These are phyloP conservation scores for Botrytis paeoniae DNA, from an alignment of 2,329 filamentous ascomycete genomes.

Conservation along the genomic window DNA sequence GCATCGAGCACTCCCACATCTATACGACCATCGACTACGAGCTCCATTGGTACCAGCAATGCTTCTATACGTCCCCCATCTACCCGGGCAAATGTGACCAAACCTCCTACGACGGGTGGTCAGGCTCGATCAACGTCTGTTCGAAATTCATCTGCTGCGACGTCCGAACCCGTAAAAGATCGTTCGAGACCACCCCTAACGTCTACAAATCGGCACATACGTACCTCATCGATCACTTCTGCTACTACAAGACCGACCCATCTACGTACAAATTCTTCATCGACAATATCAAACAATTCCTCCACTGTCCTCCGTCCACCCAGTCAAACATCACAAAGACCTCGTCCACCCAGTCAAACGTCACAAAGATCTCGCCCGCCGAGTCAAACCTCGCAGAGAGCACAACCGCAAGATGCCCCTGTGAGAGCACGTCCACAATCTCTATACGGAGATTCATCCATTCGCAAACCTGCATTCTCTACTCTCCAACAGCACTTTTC, in stretches of 20 bases:
- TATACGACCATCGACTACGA: conserved; percentile 29
- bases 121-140: conserved; percentile 31
- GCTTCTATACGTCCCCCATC: conserved; percentile 32
- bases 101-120: conserved; percentile 24
- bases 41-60: conserved; percentile 27
- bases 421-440: conserved; percentile 18
- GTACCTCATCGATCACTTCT: conserved; percentile 27
- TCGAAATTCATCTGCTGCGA: conserved; percentile 20
- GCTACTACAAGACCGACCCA: conserved; percentile 25
- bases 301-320: conserved; percentile 27
- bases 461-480: conserved; percentile 45
- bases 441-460: conserved; percentile 24
- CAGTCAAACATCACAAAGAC: conserved; percentile 19
- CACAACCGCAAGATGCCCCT: conserved; percentile 10
- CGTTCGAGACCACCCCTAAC: conserved; percentile 23
- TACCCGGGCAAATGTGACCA: conserved; percentile 27
- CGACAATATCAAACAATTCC: conserved; percentile 26
- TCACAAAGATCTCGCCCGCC: conserved; percentile 14
- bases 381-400: conserved; percentile 19
- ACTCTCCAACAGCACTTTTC: conserved; percentile 67
- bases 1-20: conserved; percentile 4
- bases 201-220: conserved; percentile 30
- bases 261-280: conserved; percentile 34
- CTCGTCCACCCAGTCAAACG: conserved; percentile 22
- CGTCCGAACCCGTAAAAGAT: conserved; percentile 20